Percentiles rank a stretch among this genome's conserved stretches.
phyloP scores from a whole-genome alignment of 2,329 filamentous ascomycete species.

The Pseudopyricularia javanii region DNA sequence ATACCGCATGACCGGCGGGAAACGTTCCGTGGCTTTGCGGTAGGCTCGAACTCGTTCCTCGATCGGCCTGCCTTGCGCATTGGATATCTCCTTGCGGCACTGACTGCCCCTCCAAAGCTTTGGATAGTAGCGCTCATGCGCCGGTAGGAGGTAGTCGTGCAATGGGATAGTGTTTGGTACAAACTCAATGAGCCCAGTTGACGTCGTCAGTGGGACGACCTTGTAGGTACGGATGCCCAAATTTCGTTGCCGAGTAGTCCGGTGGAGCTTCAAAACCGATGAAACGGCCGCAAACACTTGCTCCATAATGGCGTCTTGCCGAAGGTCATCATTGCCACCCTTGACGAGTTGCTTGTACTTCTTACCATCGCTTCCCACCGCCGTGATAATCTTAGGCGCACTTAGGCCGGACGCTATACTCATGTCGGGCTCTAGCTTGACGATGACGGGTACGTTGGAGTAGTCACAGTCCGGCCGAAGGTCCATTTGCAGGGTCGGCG shows the following conservation, averaged over 20 bases:
- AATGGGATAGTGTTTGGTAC: slow-evolving; percentile 87
- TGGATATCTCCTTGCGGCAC: slow-evolving; percentile 69
- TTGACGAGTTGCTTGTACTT: slow-evolving; percentile 88
- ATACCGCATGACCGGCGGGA: slow-evolving; percentile 88
- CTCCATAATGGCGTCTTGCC: slow-evolving; percentile 98
- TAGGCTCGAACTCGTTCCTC: slow-evolving; percentile 65
- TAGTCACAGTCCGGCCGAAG: slow-evolving; percentile 67
- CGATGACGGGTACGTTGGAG: slow-evolving; percentile 59
- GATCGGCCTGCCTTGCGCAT: slow-evolving; percentile 56
- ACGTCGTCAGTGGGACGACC: slow-evolving; percentile 75
- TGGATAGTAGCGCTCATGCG: slow-evolving; percentile 77
- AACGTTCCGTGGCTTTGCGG: slow-evolving; percentile 65
- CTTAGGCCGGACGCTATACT: slow-evolving; percentile 83
- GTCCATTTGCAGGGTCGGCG: slow-evolving; percentile 75
- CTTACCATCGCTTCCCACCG: slow-evolving; percentile 62
- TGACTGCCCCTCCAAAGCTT: slow-evolving; percentile 64
- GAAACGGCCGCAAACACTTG: slow-evolving; percentile 97
- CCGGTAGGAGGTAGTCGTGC: slow-evolving; percentile 83
- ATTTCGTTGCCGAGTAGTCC: slow-evolving; percentile 74
- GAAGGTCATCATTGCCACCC: slow-evolving; percentile 87
- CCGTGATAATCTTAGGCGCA: slow-evolving; percentile 85
- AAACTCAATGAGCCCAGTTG: slow-evolving; percentile 91
- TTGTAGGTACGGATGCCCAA: slow-evolving; percentile 94
- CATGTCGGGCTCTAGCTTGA: slow-evolving; percentile 61
- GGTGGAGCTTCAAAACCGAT: slow-evolving; percentile 74